Base-by-base conservation (phyloP, 2,329 filamentous ascomycete genomes). In the Chalaropsis thielavioides region DNA sequence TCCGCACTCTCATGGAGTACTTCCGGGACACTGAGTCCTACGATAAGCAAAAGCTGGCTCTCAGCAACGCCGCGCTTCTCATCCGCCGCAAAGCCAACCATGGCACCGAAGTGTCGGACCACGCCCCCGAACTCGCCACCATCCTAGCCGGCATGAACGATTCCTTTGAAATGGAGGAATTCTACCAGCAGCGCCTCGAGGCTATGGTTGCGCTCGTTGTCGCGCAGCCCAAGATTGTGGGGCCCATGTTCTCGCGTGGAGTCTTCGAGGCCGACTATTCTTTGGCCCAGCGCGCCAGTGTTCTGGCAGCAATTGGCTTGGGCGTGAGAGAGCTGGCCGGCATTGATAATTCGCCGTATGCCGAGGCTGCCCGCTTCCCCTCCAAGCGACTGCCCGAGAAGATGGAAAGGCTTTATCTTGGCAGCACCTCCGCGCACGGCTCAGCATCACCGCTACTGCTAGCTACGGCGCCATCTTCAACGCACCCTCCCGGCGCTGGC, bases 241-340 rank as follows among this genome's bases (percentile, higher is more conserved):
- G 85, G 0, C 88, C 84, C 15, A 95, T 90, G 87, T 89, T 95
- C 66, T 85, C 88, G 2, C 84, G 86, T 65, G 87, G 88, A 0
- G 95, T 94, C 72, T 97, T 96, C 72, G 87, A 90, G 51, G 92
- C 92, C 17, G 94, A 99, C 72, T 92, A 94, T 74, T 96, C 92
- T 0, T 78, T 97, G 44, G 83, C 86, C 0, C 92, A 97, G 73
- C 83, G 94, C 46, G 89, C 88, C 7, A 84, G 88, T 0, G 81
- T 97, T 44, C 84, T 99, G 63, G 87, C 90, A 22, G 86, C 89
- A 0, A 77, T 99, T 3, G 92, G 92, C 0, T 77, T 99, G 0
- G 84, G 88, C 38, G 89, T 89, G 1, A 83, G 92, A 66, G 92
- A 97, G 74, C 75, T 99, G 10, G 90, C 90, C 1, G 92, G 94